Evolutionary conservation across 2,329 filamentous ascomycete genomes (phyloP).

Genomic region (Gyromitra esculenta): DNA sequence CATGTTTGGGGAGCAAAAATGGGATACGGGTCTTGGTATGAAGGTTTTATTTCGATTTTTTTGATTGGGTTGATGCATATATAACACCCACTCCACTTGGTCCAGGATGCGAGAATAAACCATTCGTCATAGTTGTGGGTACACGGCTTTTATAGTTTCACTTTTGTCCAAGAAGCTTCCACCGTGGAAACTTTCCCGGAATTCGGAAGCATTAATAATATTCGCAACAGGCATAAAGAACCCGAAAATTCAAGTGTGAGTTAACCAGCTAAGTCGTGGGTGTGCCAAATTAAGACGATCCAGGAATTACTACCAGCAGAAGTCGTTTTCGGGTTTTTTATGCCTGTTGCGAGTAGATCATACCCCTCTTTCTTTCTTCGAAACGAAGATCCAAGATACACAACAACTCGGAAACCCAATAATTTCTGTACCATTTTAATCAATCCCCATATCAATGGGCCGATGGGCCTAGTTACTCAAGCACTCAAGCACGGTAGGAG

Average conservation of each 20-base stretch:
- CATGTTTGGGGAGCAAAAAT: slow-evolving; percentile 12
- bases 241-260: no score
- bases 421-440: slow-evolving; percentile 32
- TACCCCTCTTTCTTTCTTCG: slow-evolving; percentile 30
- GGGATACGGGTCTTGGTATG: slow-evolving; percentile 25
- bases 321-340: no score
- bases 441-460: slow-evolving; percentile 20
- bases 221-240: no score
- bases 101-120: slow-evolving; percentile 18
- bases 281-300: no score
- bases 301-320: no score
- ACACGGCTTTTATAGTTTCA: slow-evolving; percentile 33
- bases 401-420: slow-evolving; percentile 40
- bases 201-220: slow-evolving; percentile 35
- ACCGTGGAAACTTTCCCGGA: slow-evolving; percentile 19
- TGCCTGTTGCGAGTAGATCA: slow-evolving; percentile 4
- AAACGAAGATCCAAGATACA: slow-evolving; percentile 38
- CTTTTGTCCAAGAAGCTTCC: slow-evolving; percentile 26
- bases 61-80: slow-evolving; percentile 25
- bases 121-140: slow-evolving; percentile 11
- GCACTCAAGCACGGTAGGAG: not conserved
- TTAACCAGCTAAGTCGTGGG: no score
- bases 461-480: slow-evolving; percentile 10
- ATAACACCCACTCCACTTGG: slow-evolving; percentile 22
- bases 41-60: slow-evolving; percentile 27